phyloP scores from a whole-genome alignment of 129 eudicot species.

The Rutidosis leptorrhynchoides region DNA sequence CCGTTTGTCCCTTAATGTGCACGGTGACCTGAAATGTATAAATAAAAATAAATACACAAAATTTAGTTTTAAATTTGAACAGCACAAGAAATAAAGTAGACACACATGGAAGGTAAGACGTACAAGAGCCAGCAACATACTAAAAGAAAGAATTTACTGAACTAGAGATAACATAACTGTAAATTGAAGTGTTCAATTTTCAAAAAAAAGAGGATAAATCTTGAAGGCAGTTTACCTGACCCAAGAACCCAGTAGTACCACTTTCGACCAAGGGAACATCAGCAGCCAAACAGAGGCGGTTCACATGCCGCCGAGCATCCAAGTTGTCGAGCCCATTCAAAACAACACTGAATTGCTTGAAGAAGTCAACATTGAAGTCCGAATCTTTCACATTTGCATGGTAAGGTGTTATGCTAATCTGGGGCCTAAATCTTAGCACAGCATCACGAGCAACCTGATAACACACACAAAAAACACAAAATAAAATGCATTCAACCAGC shows the following conservation, averaged over 20 bases:
- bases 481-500: not conserved
- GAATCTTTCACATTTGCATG: slow-evolving; percentile 99
- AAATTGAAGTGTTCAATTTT: slow-evolving; percentile 7
- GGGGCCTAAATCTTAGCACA: slow-evolving; percentile 85
- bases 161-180: slow-evolving; percentile 1
- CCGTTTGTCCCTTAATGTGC: slow-evolving; percentile 83
- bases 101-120: not conserved
- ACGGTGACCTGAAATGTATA: slow-evolving; percentile 72
- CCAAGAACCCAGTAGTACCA: slow-evolving; percentile 96
- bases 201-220: slow-evolving; percentile 8
- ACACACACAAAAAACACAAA: not conserved
- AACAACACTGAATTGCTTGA: slow-evolving; percentile 84
- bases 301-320: slow-evolving; percentile 97
- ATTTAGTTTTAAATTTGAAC: not conserved
- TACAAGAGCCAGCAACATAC: too few species aligned
- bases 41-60: not conserved
- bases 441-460: slow-evolving; percentile 96
- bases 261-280: slow-evolving; percentile 96
- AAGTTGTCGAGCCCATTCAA: slow-evolving; percentile 94
- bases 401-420: slow-evolving; percentile 82
- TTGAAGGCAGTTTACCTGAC: slow-evolving; percentile 56
- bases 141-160: slow-evolving; percentile 8
- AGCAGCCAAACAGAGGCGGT: slow-evolving; percentile 97
- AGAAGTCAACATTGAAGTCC: slow-evolving; percentile 85
- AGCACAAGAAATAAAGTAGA: not conserved